Conservation (phyloP, 2,329 filamentous ascomycete species). For the Diplodia sapinea region DNA sequence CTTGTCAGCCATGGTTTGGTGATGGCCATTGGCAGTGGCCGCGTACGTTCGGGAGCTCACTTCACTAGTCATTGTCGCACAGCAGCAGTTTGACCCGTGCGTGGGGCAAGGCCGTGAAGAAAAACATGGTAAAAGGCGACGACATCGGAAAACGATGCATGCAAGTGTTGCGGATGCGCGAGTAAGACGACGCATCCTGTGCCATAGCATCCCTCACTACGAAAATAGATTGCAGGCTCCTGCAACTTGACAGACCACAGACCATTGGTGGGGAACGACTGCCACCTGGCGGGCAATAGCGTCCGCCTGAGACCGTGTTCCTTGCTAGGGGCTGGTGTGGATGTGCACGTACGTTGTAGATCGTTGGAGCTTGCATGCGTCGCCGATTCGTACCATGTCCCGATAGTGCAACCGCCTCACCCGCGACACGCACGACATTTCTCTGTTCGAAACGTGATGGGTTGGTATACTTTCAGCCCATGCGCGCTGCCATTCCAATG, state of each 20-base stretch:
- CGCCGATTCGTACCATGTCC: background rate
- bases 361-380: background rate
- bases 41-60: background rate
- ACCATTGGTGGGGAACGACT: background rate
- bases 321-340: background rate
- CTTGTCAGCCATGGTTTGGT: background rate
- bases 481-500: background rate
- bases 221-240: constrained; percentile 2
- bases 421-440: background rate
- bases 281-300: background rate
- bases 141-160: background rate
- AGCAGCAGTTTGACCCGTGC: background rate
- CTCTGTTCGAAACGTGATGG: background rate
- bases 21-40: background rate
- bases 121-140: background rate
- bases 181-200: background rate
- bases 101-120: constrained; percentile 11
- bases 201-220: constrained; percentile 2
- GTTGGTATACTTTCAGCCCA: background rate
- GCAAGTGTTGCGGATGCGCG: background rate
- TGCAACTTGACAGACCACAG: background rate
- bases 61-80: background rate
- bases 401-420: background rate
- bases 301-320: background rate
- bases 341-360: constrained; percentile 1